Evolutionary conservation across 371 early-diverging fungal genomes (phyloP).

Genomic region (Rhizopus stolonifer): DNA sequence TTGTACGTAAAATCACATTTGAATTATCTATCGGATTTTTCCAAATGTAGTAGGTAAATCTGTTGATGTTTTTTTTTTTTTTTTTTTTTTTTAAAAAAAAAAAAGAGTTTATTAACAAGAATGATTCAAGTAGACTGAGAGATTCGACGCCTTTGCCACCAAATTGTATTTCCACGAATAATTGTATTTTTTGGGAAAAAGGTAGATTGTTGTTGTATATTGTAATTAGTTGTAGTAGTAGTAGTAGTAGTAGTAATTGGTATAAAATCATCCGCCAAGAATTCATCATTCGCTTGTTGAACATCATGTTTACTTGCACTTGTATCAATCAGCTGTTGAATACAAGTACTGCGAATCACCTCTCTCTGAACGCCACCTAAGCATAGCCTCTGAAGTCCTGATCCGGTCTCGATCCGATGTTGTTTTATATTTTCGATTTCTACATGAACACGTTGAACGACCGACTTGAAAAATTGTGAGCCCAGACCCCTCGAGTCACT

Average conservation of each 20-base stretch:
- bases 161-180: constrained; percentile 43
- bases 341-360: constrained; percentile 23
- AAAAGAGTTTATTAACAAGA: not conserved
- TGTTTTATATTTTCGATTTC: constrained; percentile 26
- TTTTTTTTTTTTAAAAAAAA: not conserved
- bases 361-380: constrained; percentile 39
- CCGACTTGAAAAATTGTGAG: constrained; percentile 32
- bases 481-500: constrained; percentile 44
- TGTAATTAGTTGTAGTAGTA: not conserved
- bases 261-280: constrained; percentile 13
- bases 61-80: constrained; percentile 10
- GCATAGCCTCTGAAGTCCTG: constrained; percentile 37
- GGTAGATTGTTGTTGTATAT: constrained; percentile 17
- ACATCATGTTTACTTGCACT: constrained; percentile 34
- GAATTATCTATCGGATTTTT: no score
- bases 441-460: constrained; percentile 30
- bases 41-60: no score
- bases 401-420: constrained; percentile 2
- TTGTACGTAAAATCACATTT: no score
- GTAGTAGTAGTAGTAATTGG: constrained; percentile 16
- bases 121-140: constrained; percentile 4
- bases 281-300: constrained; percentile 13
- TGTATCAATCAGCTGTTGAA: constrained; percentile 27
- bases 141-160: constrained; percentile 45
- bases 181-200: constrained; percentile 38